Percentiles rank a stretch among this genome's conserved stretches.
These are phyloP conservation scores for Delitschia confertaspora DNA, from an alignment of 495 filamentous ascomycete genomes.

Conservation along the genomic window DNA sequence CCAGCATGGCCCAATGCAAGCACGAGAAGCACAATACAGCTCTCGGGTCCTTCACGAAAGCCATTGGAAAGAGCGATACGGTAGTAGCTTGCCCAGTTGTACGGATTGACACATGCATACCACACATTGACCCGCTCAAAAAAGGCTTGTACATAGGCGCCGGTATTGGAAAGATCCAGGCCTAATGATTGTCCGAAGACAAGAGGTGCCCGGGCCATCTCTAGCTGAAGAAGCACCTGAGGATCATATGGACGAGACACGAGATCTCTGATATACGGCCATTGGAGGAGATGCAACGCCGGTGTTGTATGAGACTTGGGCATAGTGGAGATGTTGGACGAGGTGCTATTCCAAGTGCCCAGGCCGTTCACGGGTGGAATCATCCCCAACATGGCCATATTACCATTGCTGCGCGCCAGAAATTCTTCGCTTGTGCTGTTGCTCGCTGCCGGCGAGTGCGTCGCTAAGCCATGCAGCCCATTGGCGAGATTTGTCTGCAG, in stretches of 20 bases:
- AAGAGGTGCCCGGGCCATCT: slow-evolving; percentile 68
- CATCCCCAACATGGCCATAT: slow-evolving; percentile 33
- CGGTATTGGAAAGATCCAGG: slow-evolving; percentile 65
- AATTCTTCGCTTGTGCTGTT: slow-evolving; percentile 55
- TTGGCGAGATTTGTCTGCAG: slow-evolving; percentile 57
- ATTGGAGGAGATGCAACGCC: slow-evolving; percentile 67
- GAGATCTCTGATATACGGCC: slow-evolving; percentile 69
- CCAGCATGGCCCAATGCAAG: slow-evolving; percentile 67
- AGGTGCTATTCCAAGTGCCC: slow-evolving; percentile 59
- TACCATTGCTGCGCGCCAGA: slow-evolving; percentile 33
- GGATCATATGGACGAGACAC: slow-evolving; percentile 69
- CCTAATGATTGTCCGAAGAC: slow-evolving; percentile 45
- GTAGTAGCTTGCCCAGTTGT: slow-evolving; percentile 71
- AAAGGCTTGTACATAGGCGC: slow-evolving; percentile 63
- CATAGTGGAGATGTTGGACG: slow-evolving; percentile 73
- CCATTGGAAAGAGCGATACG: slow-evolving; percentile 58
- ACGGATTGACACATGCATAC: slow-evolving; percentile 80
- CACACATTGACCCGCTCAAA: slow-evolving; percentile 74
- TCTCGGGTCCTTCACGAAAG: slow-evolving; percentile 68
- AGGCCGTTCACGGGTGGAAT: slow-evolving; percentile 54
- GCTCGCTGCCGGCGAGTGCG: slow-evolving; percentile 60
- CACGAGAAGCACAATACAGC: slow-evolving; percentile 73
- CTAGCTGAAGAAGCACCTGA: slow-evolving; percentile 68
- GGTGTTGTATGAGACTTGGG: slow-evolving; percentile 74
- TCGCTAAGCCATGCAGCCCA: slow-evolving; percentile 41